A percentile compares a stretch with the other conserved stretches of the same genome.
Evolutionary conservation across 2,329 filamentous ascomycete genomes (phyloP).

Genomic region (Cryphonectria japonica): DNA sequence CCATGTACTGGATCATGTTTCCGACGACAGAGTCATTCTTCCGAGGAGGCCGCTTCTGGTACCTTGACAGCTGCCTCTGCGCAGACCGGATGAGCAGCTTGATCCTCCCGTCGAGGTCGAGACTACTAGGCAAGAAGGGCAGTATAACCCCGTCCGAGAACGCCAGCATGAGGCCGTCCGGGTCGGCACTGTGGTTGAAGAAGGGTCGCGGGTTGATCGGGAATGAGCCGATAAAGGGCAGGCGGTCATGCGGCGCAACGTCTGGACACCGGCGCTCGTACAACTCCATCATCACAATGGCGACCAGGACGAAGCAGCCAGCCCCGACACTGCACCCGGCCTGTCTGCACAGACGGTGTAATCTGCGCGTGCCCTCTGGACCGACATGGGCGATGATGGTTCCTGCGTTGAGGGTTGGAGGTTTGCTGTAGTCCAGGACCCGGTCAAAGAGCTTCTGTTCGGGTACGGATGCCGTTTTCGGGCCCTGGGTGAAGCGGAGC

Average conservation of each 20-base stretch:
- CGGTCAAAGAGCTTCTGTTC: constrained; percentile 28
- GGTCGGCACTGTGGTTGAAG: constrained; percentile 20
- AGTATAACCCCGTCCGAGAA: constrained; percentile 26
- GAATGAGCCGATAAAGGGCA: constrained; percentile 24
- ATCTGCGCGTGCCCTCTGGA: constrained; percentile 27
- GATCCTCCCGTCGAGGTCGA: constrained; percentile 26
- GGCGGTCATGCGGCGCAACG: constrained; percentile 12
- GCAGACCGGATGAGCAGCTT: constrained; percentile 25
- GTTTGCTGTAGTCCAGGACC: constrained; percentile 32
- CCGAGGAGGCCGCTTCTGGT: constrained; percentile 20
- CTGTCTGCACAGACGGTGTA: constrained; percentile 32
- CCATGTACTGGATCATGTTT: constrained; percentile 19
- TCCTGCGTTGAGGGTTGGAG: constrained; percentile 33
- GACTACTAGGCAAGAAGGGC: constrained; percentile 19
- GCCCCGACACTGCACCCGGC: constrained; percentile 34
- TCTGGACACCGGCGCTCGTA: constrained; percentile 31
- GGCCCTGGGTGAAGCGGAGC: constrained; percentile 27
- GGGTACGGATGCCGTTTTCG: constrained; percentile 19
- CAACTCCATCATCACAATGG: constrained; percentile 34
- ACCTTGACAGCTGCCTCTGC: constrained; percentile 25
- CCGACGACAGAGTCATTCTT: background rate
- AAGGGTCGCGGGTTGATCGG: constrained; percentile 27
- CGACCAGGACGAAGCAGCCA: constrained; percentile 32
- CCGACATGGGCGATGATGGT: constrained; percentile 22
- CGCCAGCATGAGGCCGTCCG: constrained; percentile 24